phyloP scores from a whole-genome alignment of 129 eudicot species.

The Arctium minus region DNA sequence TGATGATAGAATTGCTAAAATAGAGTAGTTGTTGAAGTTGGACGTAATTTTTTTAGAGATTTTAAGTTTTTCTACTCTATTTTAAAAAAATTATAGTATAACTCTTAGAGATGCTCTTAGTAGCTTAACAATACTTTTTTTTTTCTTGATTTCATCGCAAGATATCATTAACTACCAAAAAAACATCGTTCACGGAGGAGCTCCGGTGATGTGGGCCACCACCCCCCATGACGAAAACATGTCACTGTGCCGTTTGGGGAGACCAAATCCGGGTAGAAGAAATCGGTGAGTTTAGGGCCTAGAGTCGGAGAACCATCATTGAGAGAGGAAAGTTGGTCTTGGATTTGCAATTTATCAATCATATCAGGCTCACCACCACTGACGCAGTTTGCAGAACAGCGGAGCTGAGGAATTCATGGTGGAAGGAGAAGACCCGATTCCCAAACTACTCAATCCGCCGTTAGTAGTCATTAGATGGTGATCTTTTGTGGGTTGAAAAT shows the following conservation, averaged over 20 bases:
- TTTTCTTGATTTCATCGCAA: neutral
- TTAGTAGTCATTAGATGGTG: neutral
- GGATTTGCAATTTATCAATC: conserved; percentile 64
- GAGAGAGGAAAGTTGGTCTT: conserved; percentile 73
- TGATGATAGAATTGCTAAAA: too few relatives aligned
- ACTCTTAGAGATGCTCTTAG: too few relatives aligned
- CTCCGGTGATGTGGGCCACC: too few relatives aligned
- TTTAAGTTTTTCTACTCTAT: too few relatives aligned
- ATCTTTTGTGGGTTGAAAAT: conserved; percentile 44
- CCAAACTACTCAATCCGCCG: too few relatives aligned
- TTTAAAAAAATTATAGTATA: too few relatives aligned
- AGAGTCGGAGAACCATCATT: conserved; percentile 41
- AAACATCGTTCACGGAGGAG: too few relatives aligned
- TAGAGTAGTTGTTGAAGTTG: too few relatives aligned
- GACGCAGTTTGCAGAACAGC: conserved; percentile 59
- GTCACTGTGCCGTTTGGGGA: too few relatives aligned
- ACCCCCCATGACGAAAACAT: too few relatives aligned
- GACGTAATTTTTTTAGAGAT: too few relatives aligned
- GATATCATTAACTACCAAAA: neutral
- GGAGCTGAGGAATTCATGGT: conserved; percentile 53
- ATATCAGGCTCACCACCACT: conserved; percentile 42
- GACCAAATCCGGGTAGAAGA: conserved; percentile 36
- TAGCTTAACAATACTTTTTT: neutral
- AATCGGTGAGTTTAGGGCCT: conserved; percentile 26
- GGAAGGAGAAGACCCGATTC: conserved; percentile 14